Evolutionary conservation across 345 rosid species (phyloP), one percentile per base, ranked within the genome.

Genomic region (Microcos paniculata): DNA sequence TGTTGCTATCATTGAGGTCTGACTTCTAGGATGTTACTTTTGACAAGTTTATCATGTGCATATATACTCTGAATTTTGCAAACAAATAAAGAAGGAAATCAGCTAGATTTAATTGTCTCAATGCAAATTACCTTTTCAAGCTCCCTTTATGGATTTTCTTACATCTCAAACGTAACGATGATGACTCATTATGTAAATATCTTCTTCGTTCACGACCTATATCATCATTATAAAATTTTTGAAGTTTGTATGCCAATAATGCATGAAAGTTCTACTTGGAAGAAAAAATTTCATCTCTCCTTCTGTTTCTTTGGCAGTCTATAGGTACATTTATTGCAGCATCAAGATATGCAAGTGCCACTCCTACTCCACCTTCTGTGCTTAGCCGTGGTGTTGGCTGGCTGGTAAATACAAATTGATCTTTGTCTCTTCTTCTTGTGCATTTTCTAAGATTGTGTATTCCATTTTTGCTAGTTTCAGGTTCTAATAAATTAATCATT

Each of bases 341-440:
- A 55, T 87, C 97, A 59, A 86, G 98, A 80, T 91, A 78, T 81
- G 97, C 88, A 4, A 91, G 95, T 70, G 97, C 97, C 40, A 92
- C 98, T 33, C 97, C 87, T 74, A 76, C 84, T 13, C 98, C 98
- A 48, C 91, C 97, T 2, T 90, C 93, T 0, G 90, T 92, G 30
- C 81, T 92, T 61, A 87, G 93, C 78, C 97, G 98, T 65, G 97
- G 98, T 62, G 71, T 84, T 30, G 98, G 98, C 46, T 91, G 98
- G 97, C 93, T 87, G 91, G 97, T 75, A 65, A 52, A 19, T 16
- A 65, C 12, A 24, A 65, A 31, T 10, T 86, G 59, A 31, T 70
- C 55, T 53, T 18, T 5, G 52, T 78, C 69, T 43, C 53, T 59
- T 19, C 68, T 11, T 35, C 18, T 70, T 70, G 42, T 23, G 40